phyloP scores from a whole-genome alignment of 2,329 filamentous ascomycete species.

The Botrytis byssoidea region DNA sequence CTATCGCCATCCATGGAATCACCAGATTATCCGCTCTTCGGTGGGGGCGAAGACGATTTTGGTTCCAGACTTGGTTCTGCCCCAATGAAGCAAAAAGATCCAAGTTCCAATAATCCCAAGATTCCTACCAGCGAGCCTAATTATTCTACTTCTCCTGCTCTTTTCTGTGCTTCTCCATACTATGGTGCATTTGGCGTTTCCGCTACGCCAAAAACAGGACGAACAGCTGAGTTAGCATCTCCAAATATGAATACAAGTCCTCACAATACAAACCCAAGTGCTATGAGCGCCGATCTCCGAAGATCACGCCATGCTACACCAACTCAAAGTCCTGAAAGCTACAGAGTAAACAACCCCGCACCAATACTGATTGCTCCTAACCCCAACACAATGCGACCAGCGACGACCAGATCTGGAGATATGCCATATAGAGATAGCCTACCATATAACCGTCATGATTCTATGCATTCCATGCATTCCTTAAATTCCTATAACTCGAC shows the following conservation, averaged over 20 bases:
- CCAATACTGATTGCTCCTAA: slow-evolving; percentile 34
- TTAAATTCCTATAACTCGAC: slow-evolving; percentile 25
- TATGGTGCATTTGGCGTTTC: slow-evolving; percentile 34
- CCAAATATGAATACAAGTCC: slow-evolving; percentile 29
- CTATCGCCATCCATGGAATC: slow-evolving; percentile 26
- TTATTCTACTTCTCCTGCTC: slow-evolving; percentile 25
- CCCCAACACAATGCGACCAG: slow-evolving; percentile 26
- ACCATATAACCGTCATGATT: slow-evolving; percentile 27
- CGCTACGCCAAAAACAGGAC: slow-evolving; percentile 24
- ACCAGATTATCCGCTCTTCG: slow-evolving; percentile 26
- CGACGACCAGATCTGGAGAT: slow-evolving; percentile 22
- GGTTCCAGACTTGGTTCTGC: slow-evolving; percentile 23
- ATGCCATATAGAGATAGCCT: slow-evolving; percentile 20
- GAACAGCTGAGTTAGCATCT: slow-evolving; percentile 25
- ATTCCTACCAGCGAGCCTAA: slow-evolving; percentile 27
- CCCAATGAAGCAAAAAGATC: slow-evolving; percentile 33
- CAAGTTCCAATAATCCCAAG: slow-evolving; percentile 19
- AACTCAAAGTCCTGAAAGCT: slow-evolving; percentile 18
- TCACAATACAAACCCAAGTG: slow-evolving; percentile 25
- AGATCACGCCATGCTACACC: slow-evolving; percentile 26
- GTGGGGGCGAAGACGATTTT: slow-evolving; percentile 27
- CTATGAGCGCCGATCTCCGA: slow-evolving; percentile 24
- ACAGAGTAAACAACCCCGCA: slow-evolving; percentile 23
- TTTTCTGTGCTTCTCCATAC: slow-evolving; percentile 26
- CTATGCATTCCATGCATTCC: slow-evolving; percentile 31